phyloP scores from a whole-genome alignment of 2,329 filamentous ascomycete species.

The Paracamarosporium sp. region DNA sequence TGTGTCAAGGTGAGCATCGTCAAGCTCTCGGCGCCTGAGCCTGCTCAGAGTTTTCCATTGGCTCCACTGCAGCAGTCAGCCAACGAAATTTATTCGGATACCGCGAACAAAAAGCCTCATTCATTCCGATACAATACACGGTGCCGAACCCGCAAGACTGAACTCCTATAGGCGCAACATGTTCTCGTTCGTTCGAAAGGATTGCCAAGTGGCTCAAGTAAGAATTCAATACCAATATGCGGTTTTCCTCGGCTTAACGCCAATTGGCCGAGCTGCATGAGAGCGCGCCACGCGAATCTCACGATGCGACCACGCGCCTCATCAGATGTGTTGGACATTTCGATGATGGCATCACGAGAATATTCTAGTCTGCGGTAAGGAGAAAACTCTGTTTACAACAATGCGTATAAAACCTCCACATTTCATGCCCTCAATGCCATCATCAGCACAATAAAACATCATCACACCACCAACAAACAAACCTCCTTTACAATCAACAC shows the following conservation, averaged over 20 bases:
- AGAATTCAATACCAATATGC: slow-evolving; percentile 2
- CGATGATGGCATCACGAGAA: slow-evolving; percentile 5
- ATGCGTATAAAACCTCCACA: slow-evolving; percentile 8
- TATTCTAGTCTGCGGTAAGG: background rate
- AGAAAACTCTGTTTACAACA: slow-evolving; percentile 5
- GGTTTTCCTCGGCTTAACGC: slow-evolving; percentile 10
- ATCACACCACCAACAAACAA: background rate
- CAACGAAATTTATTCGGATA: background rate
- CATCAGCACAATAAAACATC: slow-evolving; percentile 10
- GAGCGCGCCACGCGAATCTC: slow-evolving; percentile 4
- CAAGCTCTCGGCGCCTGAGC: background rate
- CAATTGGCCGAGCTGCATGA: slow-evolving; percentile 7
- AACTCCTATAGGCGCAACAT: slow-evolving; percentile 7
- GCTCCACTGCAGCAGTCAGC: slow-evolving; percentile 14
- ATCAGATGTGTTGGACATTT: slow-evolving; percentile 1
- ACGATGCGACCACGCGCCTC: slow-evolving; percentile 8
- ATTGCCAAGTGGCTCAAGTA: slow-evolving; percentile 6
- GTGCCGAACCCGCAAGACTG: background rate
- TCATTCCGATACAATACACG: slow-evolving; percentile 7
- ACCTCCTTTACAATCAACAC: background rate
- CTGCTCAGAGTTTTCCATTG: slow-evolving; percentile 11
- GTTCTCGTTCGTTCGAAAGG: background rate
- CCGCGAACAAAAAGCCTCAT: background rate
- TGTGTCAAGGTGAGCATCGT: slow-evolving; percentile 12
- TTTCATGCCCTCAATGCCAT: background rate